Evolutionary conservation across 768 basidiomycete species (phyloP).

Genomic region (Tricholoma sp.): DNA sequence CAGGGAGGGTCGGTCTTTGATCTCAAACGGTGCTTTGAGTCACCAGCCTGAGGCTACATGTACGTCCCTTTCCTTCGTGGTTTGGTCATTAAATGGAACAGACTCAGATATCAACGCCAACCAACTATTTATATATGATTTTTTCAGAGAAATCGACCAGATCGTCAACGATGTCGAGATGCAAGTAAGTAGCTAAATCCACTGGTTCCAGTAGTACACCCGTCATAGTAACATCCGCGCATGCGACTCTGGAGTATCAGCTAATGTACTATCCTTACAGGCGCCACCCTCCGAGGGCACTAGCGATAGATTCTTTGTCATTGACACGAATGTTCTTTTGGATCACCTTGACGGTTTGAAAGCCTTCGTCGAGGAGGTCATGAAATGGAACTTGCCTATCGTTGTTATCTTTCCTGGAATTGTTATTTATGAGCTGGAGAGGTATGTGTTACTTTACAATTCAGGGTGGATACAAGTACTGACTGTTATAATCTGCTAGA

Average conservation of each 20-base stretch:
- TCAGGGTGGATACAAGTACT: not conserved
- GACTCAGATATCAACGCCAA: conserved; percentile 4
- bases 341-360: conserved; percentile 60
- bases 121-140: conserved; percentile 25
- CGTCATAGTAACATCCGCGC: conserved; percentile 1
- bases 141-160: conserved; percentile 47
- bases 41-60: conserved; percentile 8
- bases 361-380: conserved; percentile 60
- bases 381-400: conserved; percentile 43
- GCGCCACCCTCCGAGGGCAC: conserved; percentile 35
- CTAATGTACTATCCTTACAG: conserved; percentile 20
- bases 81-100: not conserved
- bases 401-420: conserved; percentile 66
- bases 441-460: conserved; percentile 30
- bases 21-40: conserved; percentile 1
- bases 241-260: not conserved
- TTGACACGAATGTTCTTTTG: conserved; percentile 79
- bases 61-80: conserved; percentile 2
- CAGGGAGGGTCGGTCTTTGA: conserved; percentile 1
- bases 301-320: conserved; percentile 51
- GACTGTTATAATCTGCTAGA: conserved; percentile 20
- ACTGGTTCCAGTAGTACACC: not conserved
- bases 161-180: conserved; percentile 68
- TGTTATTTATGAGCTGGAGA: conserved; percentile 76
- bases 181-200: conserved; percentile 44